Conservation (phyloP, 208 protist species). For the Zelonia costaricensis region DNA sequence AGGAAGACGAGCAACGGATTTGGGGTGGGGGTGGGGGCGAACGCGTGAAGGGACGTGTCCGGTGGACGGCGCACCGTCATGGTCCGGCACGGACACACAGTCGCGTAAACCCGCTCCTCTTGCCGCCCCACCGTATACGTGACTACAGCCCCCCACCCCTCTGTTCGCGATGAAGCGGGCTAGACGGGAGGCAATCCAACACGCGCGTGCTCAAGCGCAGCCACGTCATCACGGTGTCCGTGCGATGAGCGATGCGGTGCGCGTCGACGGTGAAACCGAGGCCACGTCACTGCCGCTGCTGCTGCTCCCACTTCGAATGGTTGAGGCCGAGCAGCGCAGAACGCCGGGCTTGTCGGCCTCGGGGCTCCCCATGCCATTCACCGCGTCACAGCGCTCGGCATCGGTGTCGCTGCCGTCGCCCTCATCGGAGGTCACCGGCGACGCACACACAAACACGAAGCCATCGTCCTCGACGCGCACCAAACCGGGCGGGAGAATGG, state of each 20-base stretch:
- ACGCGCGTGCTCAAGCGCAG: no score
- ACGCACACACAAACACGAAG: conserved; percentile 1
- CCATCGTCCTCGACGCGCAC: conserved; percentile 5
- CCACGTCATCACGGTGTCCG: no score
- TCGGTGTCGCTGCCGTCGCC: neutral
- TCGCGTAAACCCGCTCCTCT: no score
- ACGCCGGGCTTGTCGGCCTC: neutral
- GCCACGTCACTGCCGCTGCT: neutral
- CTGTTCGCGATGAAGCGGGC: no score
- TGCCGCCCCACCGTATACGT: no score
- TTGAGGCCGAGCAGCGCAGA: neutral
- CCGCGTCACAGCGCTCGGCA: no score
- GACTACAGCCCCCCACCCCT: no score
- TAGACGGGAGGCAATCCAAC: no score
- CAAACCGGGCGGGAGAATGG: conserved; percentile 17
- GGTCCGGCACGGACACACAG: no score
- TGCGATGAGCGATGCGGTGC: neutral
- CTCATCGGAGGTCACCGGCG: neutral
- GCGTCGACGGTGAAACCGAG: neutral
- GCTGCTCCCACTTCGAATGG: neutral
- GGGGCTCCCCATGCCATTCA: no score
- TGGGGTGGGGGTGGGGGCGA: neutral
- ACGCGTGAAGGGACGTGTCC: neutral
- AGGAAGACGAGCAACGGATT: neutral
- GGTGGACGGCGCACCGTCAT: no score